Evolutionary conservation across 2,329 filamentous ascomycete species (phyloP).

Genomic region (Ophiostoma fasciatum): DNA sequence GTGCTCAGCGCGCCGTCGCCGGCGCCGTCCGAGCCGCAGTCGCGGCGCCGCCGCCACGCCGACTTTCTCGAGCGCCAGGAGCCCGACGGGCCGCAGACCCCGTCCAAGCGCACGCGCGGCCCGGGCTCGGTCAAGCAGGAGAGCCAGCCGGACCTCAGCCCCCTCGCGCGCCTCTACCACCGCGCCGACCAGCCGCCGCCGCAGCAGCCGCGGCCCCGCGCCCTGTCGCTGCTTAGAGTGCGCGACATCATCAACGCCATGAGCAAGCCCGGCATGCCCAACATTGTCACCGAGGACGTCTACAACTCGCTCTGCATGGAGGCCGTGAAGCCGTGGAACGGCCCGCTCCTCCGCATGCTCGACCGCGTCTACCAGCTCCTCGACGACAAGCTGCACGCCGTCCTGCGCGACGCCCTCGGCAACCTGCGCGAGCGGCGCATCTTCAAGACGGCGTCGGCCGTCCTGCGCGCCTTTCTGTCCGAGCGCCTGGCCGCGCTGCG

Average conservation of each 20-base stretch:
- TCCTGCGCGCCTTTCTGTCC: slow-evolving; percentile 30
- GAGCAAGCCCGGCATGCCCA: slow-evolving; percentile 41
- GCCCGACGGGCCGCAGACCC: slow-evolving; percentile 2
- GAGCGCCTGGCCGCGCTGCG: slow-evolving; percentile 22
- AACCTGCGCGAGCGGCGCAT: slow-evolving; percentile 31
- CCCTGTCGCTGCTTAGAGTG: slow-evolving; percentile 31
- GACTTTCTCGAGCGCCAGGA: slow-evolving; percentile 9
- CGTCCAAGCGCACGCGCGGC: slow-evolving; percentile 8
- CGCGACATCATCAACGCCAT: slow-evolving; percentile 38
- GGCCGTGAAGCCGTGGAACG: slow-evolving; percentile 43
- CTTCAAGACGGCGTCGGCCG: slow-evolving; percentile 29
- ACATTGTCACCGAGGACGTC: slow-evolving; percentile 43
- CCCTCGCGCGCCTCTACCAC: neutral
- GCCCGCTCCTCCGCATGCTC: slow-evolving; percentile 35
- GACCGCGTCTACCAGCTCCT: slow-evolving; percentile 33
- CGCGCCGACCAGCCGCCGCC: neutral
- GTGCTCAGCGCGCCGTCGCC: slow-evolving; percentile 5
- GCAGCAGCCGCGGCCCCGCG: neutral
- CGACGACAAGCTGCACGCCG: slow-evolving; percentile 27
- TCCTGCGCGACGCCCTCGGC: slow-evolving; percentile 33
- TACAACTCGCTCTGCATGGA: slow-evolving; percentile 42
- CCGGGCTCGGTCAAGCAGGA: slow-evolving; percentile 14
- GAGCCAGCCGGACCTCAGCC: slow-evolving; percentile 5
- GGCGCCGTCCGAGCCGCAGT: neutral
- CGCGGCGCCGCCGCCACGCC: slow-evolving; percentile 7